phyloP scores from a whole-genome alignment of 352 stramenopile genomes.

The Thalassiosira ordinaria region DNA sequence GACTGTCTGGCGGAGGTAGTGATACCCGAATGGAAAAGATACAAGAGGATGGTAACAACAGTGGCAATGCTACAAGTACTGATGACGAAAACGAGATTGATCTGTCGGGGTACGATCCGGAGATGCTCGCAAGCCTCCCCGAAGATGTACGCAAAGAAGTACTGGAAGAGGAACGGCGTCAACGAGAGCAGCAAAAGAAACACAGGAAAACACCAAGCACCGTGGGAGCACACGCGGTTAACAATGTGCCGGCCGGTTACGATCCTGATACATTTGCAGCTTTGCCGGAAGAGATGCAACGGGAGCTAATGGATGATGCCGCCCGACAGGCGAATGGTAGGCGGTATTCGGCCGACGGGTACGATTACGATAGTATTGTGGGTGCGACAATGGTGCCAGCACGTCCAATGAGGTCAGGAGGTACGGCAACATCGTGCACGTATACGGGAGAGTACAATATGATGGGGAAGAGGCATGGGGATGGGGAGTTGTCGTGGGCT shows the following conservation, averaged over 20 bases:
- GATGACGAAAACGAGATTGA: neutral
- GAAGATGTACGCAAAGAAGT: slow-evolving; percentile 44
- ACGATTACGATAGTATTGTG: slow-evolving; percentile 24
- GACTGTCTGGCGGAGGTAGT: neutral
- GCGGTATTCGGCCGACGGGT: slow-evolving; percentile 19
- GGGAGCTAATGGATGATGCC: slow-evolving; percentile 43
- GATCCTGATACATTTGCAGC: slow-evolving; percentile 48
- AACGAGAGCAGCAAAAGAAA: slow-evolving; percentile 5
- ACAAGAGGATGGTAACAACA: neutral
- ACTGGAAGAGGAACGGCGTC: slow-evolving; percentile 35
- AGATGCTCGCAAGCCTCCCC: slow-evolving; percentile 36
- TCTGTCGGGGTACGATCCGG: slow-evolving; percentile 28
- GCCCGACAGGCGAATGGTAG: neutral
- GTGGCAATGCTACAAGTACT: neutral
- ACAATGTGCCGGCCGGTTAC: slow-evolving; percentile 36
- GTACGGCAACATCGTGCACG: slow-evolving; percentile 20
- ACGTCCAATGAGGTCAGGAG: slow-evolving; percentile 3
- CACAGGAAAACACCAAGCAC: neutral
- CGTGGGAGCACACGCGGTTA: slow-evolving; percentile 42
- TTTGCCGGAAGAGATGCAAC: slow-evolving; percentile 39
- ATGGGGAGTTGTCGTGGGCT: slow-evolving; percentile 62
- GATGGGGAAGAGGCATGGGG: slow-evolving; percentile 61
- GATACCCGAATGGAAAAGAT: neutral
- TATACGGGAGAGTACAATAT: slow-evolving; percentile 66
- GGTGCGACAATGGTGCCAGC: slow-evolving; percentile 10